phyloP scores from a whole-genome alignment of 2,329 filamentous ascomycete species.

The Fusarium annulatum region DNA sequence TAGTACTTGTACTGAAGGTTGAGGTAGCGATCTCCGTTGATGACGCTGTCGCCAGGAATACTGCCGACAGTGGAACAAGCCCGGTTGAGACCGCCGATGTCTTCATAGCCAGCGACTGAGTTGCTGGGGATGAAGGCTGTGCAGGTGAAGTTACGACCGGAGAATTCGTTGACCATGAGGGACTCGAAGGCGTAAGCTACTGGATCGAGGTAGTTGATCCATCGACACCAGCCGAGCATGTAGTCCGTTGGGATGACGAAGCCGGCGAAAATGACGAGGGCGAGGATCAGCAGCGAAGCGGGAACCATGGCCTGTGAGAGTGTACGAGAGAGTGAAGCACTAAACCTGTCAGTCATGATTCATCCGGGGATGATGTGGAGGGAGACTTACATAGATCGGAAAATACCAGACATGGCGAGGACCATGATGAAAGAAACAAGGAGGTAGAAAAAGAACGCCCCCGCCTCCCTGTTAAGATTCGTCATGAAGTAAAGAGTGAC shows the following conservation, averaged over 20 bases:
- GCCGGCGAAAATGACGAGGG: constrained; percentile 58
- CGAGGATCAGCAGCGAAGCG: constrained; percentile 52
- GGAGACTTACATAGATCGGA: constrained; percentile 52
- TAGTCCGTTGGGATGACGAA: constrained; percentile 56
- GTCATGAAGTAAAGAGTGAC: constrained; percentile 63
- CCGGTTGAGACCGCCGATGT: constrained; percentile 44
- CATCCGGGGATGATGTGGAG: accelerated
- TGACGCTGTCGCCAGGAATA: constrained; percentile 54
- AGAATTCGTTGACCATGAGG: constrained; percentile 75
- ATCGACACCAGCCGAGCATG: constrained; percentile 74
- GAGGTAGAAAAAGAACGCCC: constrained; percentile 60
- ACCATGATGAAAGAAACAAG: constrained; percentile 63
- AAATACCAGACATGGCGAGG: constrained; percentile 73
- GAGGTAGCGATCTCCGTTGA: constrained; percentile 63
- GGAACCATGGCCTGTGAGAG: constrained; percentile 59
- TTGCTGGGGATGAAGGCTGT: constrained; percentile 36
- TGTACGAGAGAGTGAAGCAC: constrained; percentile 61
- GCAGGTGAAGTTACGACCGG: constrained; percentile 45
- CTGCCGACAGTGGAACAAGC: constrained; percentile 63
- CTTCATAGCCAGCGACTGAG: constrained; percentile 47
- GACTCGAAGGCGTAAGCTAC: constrained; percentile 75
- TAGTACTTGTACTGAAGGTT: constrained; percentile 59
- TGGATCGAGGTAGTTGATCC: constrained; percentile 75
- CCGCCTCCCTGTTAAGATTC: constrained; percentile 56
- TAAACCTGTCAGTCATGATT: neutral